Evolutionary conservation across 2,329 filamentous ascomycete genomes (phyloP).

Genomic region (Aspergillus pseudoterreus): DNA sequence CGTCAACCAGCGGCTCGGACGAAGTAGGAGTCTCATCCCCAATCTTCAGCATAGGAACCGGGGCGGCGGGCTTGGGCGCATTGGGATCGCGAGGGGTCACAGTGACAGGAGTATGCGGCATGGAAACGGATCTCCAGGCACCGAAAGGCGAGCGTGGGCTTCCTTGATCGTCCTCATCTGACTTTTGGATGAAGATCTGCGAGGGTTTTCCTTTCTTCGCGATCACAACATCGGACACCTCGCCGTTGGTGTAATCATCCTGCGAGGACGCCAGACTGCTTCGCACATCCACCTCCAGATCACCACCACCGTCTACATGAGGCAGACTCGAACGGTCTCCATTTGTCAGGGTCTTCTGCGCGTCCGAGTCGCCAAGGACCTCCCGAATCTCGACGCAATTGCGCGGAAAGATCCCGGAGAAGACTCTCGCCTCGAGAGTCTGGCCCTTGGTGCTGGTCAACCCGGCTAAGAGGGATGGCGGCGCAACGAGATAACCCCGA

Average conservation of each 20-base stretch:
- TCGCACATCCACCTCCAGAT: constrained; percentile 23
- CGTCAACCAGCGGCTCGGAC: constrained; percentile 89
- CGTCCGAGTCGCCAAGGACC: constrained; percentile 71
- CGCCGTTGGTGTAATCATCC: constrained; percentile 18
- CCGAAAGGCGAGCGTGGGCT: constrained; percentile 28
- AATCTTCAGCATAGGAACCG: constrained; percentile 95
- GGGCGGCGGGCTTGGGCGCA: constrained; percentile 71
- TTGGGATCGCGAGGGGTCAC: constrained; percentile 57
- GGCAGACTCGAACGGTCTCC: constrained; percentile 34
- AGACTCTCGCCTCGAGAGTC: constrained; percentile 90
- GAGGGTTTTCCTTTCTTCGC: constrained; percentile 39
- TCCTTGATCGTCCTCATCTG: constrained; percentile 30
- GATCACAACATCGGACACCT: constrained; percentile 32
- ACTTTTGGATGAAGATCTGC: constrained; percentile 36
- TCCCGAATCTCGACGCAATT: constrained; percentile 95
- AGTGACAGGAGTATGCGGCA: constrained; percentile 30
- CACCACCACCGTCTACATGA: constrained; percentile 23
- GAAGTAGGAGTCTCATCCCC: constrained; percentile 95
- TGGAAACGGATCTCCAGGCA: constrained; percentile 24
- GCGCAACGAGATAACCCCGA: constrained; percentile 90
- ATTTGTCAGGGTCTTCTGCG: constrained; percentile 29
- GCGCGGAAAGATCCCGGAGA: constrained; percentile 95
- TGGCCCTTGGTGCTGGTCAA: constrained; percentile 88
- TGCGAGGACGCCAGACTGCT: constrained; percentile 26
- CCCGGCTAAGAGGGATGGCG: constrained; percentile 86